These are phyloP conservation scores for Kwoniella heveanensis DNA, from an alignment of 768 basidiomycete genomes.

Conservation along the genomic window DNA sequence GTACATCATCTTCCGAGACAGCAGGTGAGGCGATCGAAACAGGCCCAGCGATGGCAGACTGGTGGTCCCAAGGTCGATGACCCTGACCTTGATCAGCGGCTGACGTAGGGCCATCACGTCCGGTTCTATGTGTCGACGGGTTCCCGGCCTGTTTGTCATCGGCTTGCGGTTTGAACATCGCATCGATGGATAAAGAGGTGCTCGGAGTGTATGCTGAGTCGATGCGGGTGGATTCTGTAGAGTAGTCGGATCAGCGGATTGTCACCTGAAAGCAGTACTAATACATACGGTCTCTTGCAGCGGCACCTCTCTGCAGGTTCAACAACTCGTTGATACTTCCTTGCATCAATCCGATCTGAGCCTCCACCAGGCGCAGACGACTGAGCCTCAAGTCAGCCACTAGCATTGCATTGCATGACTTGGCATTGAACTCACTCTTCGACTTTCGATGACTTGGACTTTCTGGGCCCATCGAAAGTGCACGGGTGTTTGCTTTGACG, in stretches of 20 bases:
- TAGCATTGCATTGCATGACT: no score
- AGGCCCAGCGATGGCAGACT: neutral
- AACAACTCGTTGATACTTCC: conserved; percentile 40
- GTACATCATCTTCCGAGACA: conserved; percentile 38
- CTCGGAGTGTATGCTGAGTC: conserved; percentile 1
- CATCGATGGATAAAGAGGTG: conserved; percentile 1
- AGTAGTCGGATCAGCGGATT: neutral
- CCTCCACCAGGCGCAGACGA: conserved; percentile 43
- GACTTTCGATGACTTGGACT: conserved; percentile 43
- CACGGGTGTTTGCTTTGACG: conserved; percentile 40
- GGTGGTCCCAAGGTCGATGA: neutral
- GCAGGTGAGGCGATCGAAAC: conserved; percentile 11
- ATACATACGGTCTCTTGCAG: neutral
- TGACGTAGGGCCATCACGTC: neutral
- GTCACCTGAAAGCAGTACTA: neutral
- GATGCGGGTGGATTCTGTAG: neutral
- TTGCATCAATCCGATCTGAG: conserved; percentile 44
- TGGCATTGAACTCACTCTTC: conserved; percentile 41
- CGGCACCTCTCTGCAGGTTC: conserved; percentile 32
- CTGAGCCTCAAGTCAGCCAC: conserved; percentile 20
- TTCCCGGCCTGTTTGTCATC: neutral
- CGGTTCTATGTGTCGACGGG: neutral
- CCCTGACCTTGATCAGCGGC: no score
- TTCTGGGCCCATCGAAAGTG: conserved; percentile 48
- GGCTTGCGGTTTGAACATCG: conserved; percentile 8